Percentiles rank a stretch among this genome's conserved stretches.
These are phyloP conservation scores for Aspergillus incahuasiensis DNA, from an alignment of 495 filamentous ascomycete genomes.

Conservation along the genomic window DNA sequence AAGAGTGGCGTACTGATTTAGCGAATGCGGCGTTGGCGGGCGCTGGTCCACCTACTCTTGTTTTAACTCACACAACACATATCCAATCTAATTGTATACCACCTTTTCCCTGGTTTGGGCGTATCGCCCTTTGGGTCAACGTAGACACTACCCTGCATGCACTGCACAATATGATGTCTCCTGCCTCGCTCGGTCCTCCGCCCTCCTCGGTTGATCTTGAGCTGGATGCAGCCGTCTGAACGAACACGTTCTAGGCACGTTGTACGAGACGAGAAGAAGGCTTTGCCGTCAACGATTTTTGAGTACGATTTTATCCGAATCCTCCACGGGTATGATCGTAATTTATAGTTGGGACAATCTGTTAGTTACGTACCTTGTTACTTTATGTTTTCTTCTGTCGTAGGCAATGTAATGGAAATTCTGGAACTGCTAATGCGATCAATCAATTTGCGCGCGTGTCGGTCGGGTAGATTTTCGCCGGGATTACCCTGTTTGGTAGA, in stretches of 20 bases:
- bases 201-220: constrained; percentile 49
- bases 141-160: neutral
- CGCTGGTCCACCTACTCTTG: constrained; percentile 6
- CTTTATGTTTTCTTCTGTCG: no score
- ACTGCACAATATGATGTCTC: constrained; percentile 34
- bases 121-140: neutral
- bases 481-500: neutral
- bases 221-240: constrained; percentile 43
- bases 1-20: constrained; percentile 69
- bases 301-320: constrained; percentile 48
- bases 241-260: constrained; percentile 12
- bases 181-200: constrained; percentile 53
- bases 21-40: constrained; percentile 25
- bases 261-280: constrained; percentile 51
- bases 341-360: constrained; percentile 49
- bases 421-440: no score
- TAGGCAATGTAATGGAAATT: no score
- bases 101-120: neutral
- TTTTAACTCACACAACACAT: neutral
- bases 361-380: neutral
- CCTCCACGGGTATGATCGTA: constrained; percentile 43
- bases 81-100: constrained; percentile 2
- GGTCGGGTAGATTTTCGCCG: neutral
- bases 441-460: no score
- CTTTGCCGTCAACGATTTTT: constrained; percentile 45